These are phyloP conservation scores for Fusarium domesticum DNA, from an alignment of 2,329 filamentous ascomycete genomes.

Conservation along the genomic window DNA sequence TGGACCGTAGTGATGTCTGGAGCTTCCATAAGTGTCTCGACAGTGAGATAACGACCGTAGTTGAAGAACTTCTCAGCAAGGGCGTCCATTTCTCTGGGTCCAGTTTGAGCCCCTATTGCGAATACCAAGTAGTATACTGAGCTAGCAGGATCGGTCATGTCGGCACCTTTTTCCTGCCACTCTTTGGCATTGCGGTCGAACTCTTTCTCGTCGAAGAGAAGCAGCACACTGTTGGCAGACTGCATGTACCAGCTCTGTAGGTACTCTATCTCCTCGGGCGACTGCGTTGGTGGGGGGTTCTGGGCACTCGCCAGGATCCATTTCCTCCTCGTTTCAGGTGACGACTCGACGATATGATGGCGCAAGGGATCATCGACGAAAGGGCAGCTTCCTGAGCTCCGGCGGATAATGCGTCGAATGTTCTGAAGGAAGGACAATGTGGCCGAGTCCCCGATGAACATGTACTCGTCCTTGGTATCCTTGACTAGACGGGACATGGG, in stretches of 20 bases:
- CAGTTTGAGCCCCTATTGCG: slow-evolving; percentile 34
- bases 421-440: slow-evolving; percentile 35
- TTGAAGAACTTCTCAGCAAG: slow-evolving; percentile 35
- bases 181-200: slow-evolving; percentile 24
- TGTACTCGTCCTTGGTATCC: slow-evolving; percentile 33
- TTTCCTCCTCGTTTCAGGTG: slow-evolving; percentile 27
- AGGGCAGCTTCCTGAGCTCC: slow-evolving; percentile 31
- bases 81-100: slow-evolving; percentile 33
- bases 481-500: slow-evolving; percentile 33
- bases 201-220: slow-evolving; percentile 33
- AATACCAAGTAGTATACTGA: slow-evolving; percentile 30
- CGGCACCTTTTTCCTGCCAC: slow-evolving; percentile 30
- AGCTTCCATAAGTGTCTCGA: slow-evolving; percentile 35
- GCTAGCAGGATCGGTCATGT: slow-evolving; percentile 16
- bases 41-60: slow-evolving; percentile 35
- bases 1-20: slow-evolving; percentile 35
- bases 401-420: slow-evolving; percentile 33
- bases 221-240: slow-evolving; percentile 26
- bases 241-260: slow-evolving; percentile 34
- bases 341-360: slow-evolving; percentile 34
- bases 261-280: slow-evolving; percentile 24
- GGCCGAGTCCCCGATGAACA: slow-evolving; percentile 38
- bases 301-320: slow-evolving; percentile 28
- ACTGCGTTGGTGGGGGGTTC: slow-evolving; percentile 25
- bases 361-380: slow-evolving; percentile 36